A percentile compares a stretch with the other conserved stretches of the same genome.
phyloP scores from a whole-genome alignment of 176 grass and related monocot species.

The Metroxylon sagu region DNA sequence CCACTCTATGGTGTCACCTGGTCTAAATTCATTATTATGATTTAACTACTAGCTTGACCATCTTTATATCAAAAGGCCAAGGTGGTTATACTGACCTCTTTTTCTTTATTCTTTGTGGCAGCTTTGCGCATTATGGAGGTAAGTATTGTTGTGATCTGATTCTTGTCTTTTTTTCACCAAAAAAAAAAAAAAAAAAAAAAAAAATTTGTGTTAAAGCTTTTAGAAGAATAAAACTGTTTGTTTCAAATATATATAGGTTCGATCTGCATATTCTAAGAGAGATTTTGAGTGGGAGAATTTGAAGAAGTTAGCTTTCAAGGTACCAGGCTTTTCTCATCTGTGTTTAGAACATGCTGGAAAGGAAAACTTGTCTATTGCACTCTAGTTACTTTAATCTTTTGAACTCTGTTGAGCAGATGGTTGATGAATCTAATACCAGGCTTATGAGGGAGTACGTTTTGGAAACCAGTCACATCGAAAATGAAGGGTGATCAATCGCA shows the following conservation, averaged over 20 bases:
- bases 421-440: slow-evolving; percentile 76
- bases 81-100: slow-evolving; percentile 8
- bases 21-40: background rate
- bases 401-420: slow-evolving; percentile 40
- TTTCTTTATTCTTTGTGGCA: slow-evolving; percentile 8
- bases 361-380: background rate
- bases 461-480: slow-evolving; percentile 78
- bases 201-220: too few species aligned
- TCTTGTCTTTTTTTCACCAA: background rate
- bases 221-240: background rate
- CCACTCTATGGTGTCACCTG: too few species aligned
- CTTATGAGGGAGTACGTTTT: slow-evolving; percentile 83
- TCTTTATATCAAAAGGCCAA: background rate
- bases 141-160: slow-evolving; percentile 13
- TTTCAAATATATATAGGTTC: slow-evolving; percentile 35
- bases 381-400: background rate
- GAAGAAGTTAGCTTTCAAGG: slow-evolving; percentile 73
- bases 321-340: background rate
- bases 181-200: too few species aligned
- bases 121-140: slow-evolving; percentile 91
- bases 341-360: background rate
- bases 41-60: background rate
- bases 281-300: slow-evolving; percentile 99
- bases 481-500: slow-evolving; percentile 19
- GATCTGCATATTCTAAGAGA: slow-evolving; percentile 65